Base-by-base conservation (phyloP, 78 protist genomes). In the Tieghemostelium lacteum region DNA sequence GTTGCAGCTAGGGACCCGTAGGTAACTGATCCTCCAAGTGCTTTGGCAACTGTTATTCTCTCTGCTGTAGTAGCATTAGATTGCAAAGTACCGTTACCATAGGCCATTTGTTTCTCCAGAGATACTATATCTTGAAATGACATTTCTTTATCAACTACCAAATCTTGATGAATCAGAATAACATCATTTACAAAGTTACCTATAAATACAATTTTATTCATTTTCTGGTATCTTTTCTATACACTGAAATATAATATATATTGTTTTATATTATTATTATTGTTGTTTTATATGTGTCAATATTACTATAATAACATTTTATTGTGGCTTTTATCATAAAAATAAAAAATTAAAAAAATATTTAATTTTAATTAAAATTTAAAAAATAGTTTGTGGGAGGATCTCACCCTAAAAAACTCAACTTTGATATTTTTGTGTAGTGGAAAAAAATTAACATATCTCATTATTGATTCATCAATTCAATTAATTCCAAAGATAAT, bases 151-250 rank as follows among this genome's bases (percentile, higher is more conserved):
- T 42, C 29, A n/a, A 83, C 16, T 26, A 8, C n/a, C 10, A 83
- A 29, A 31, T 60, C 69, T 42, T 57, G 33, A 83, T 83, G 91
- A 17, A 60, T 83, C 28, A 83, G 40, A 40, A 83, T 83, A 31
- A 69, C 64, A 70, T 83, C 91, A 69, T 83, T 83, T 39, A 83
- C 91, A 69, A 83, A 83, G 26, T 83, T 83, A 33, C 91, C 91
- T 42, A 83, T 69, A 40, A 83, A 83, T 69, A 83, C 17, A 26
- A 83, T 31, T 55, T 83, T 83, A 17, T 70, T 71, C 36, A 31
- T 24, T 31, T 0, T 62, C 10, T 45, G 10, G 10, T 45, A 45
- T n/a, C n/a, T n/a, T n/a, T n/a, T n/a, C n/a, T n/a, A n/a, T n/a
- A n/a, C n/a, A n/a, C n/a, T n/a, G n/a, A n/a, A n/a, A n/a, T n/a